A percentile compares a stretch with the other conserved stretches of the same genome.
Evolutionary conservation across 177 flowering plant genomes (phyloP).

Genomic region (Vitis hybrid): DNA sequence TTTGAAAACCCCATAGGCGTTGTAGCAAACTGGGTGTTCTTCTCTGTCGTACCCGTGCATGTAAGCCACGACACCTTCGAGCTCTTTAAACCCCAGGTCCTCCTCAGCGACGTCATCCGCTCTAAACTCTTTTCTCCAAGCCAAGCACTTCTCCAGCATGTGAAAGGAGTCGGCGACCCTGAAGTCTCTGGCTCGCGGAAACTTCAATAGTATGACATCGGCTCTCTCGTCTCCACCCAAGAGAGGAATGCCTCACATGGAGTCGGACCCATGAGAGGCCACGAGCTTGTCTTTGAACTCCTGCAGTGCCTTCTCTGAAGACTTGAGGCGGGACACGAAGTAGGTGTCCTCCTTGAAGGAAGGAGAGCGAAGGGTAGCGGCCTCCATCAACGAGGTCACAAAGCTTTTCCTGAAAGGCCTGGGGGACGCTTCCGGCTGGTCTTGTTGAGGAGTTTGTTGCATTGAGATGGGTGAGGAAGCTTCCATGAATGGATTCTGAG

Average conservation of each 20-base stretch:
- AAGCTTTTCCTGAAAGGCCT: constrained; percentile 57
- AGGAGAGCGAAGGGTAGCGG: constrained; percentile 49
- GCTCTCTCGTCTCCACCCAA: constrained; percentile 50
- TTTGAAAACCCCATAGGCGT: constrained; percentile 84
- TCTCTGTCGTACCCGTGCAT: constrained; percentile 71
- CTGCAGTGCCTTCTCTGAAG: constrained; percentile 70
- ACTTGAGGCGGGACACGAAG: constrained; percentile 57
- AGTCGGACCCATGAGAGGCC: constrained; percentile 21
- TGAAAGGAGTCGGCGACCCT: constrained; percentile 48
- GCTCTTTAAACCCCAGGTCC: constrained; percentile 77
- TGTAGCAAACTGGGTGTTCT: constrained; percentile 93
- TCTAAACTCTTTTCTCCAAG: constrained; percentile 75
- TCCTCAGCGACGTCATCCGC: constrained; percentile 66
- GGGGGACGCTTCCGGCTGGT: constrained; percentile 30
- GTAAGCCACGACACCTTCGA: constrained; percentile 74
- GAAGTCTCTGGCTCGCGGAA: constrained; percentile 88
- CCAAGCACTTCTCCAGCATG: constrained; percentile 65
- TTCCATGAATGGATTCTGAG: constrained; percentile 26
- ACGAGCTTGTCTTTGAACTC: constrained; percentile 62
- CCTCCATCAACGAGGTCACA: constrained; percentile 62
- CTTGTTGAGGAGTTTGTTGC: constrained; percentile 22
- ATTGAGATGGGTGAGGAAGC: constrained; percentile 27
- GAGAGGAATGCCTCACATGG: constrained; percentile 81
- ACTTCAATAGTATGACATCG: constrained; percentile 82
- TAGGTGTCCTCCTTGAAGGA: constrained; percentile 87